Base-by-base conservation (phyloP, 192 early-diverging fungal genomes). In the Fimicolochytrium jonesii region DNA sequence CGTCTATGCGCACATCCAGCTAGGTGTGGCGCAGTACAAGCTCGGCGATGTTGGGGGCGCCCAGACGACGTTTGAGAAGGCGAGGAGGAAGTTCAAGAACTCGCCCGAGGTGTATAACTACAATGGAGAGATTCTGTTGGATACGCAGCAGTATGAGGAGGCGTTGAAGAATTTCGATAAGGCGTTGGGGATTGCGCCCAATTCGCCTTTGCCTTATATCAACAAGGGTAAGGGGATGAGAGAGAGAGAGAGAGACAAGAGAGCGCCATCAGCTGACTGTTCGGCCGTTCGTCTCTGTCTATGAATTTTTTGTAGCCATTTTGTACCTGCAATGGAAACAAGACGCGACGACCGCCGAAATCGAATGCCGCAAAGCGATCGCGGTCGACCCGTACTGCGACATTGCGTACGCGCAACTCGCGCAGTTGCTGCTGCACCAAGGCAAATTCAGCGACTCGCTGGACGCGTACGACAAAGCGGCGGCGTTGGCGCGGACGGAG, bases 381-480 rank as follows among this genome's bases (percentile, higher is more conserved):
- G 84, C 91, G 69, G 90, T 90, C 33, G 96, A 99, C 65, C 87
- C 94, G n/a, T 81, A 88, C 51, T 96, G 96, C 72, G 96, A 99
- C 72, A 89, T 95, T 68, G 95, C 96, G 11, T 89, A 91, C 68
- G 71, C 91, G 51, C 90, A 95, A 63, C 81, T 91, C 56, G 83
- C 81, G 1, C 79, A 85, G 48, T 56, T 84, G 18, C 58, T 76
- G 20, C 61, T 80, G 37, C 78, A 79, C 44, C 76, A 85, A 64
- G 91, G 90, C 70, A 85, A 88, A 69, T 80, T 93, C 45, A 85
- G 88, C 50, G 87, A 88, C 63, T 92, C 94, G n/a, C 68, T 97
- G 30, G 70, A 73, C 43, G 88, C 86, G 51, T 94, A 91, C 48
- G 86, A 93, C 59, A 83, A 85, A 47, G 90, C 92, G 1, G 82